Percentiles rank a stretch among this genome's conserved stretches.
These are phyloP conservation scores for Bombardia bombarda DNA, from an alignment of 495 filamentous ascomycete genomes.

Conservation along the genomic window DNA sequence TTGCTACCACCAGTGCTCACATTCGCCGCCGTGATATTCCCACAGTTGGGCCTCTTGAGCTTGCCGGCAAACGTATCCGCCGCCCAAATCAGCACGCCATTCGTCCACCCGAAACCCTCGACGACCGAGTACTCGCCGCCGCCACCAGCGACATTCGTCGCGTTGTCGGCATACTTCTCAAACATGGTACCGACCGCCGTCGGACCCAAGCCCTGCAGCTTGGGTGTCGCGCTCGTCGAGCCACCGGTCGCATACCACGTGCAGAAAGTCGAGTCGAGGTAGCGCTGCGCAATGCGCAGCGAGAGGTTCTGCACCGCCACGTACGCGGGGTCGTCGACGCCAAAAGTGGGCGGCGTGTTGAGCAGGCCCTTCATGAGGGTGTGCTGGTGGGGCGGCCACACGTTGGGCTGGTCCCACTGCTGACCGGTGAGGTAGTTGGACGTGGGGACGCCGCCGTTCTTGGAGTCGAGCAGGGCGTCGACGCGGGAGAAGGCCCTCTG, in stretches of 20 bases:
- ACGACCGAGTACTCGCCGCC: slow-evolving; percentile 46
- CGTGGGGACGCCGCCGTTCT: slow-evolving; percentile 34
- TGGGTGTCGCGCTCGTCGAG: slow-evolving; percentile 32
- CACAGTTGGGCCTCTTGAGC: slow-evolving; percentile 35
- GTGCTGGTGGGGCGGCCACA: slow-evolving; percentile 44
- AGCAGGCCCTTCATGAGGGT: slow-evolving; percentile 39
- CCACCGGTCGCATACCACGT: slow-evolving; percentile 44
- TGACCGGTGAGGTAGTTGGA: slow-evolving; percentile 39
- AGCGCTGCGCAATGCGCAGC: slow-evolving; percentile 37
- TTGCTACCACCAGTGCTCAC: slow-evolving; percentile 7
- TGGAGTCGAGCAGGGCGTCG: slow-evolving; percentile 23
- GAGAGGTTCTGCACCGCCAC: slow-evolving; percentile 30
- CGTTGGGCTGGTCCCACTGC: slow-evolving; percentile 46
- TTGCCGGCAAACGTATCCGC: slow-evolving; percentile 36
- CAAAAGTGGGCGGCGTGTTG: slow-evolving; percentile 39
- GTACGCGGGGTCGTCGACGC: slow-evolving; percentile 33
- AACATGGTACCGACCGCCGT: slow-evolving; percentile 37
- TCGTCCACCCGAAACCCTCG: slow-evolving; percentile 46
- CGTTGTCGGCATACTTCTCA: slow-evolving; percentile 41
- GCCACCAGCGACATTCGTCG: slow-evolving; percentile 38
- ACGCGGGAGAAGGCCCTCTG: slow-evolving; percentile 30
- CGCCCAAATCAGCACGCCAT: slow-evolving; percentile 43
- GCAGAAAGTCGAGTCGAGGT: slow-evolving; percentile 43
- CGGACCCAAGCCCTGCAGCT: slow-evolving; percentile 29
- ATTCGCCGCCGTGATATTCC: slow-evolving; percentile 30